Conservation (phyloP, 768 basidiomycete genomes). For the Boletus sp. region DNA sequence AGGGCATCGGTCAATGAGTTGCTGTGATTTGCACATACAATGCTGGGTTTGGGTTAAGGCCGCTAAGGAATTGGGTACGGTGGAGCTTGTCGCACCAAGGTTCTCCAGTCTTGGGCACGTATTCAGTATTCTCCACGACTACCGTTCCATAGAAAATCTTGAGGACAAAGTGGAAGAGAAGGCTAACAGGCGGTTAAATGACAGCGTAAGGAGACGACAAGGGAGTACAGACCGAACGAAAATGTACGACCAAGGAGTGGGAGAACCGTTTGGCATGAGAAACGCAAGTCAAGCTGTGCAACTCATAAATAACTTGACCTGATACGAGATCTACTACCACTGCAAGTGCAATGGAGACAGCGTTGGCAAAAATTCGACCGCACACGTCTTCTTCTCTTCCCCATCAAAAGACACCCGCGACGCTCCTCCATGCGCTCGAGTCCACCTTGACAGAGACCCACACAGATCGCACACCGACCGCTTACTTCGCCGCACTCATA, state of each 20-base stretch:
- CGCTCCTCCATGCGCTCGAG: slow-evolving; percentile 81
- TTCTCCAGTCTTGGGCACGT: slow-evolving; percentile 66
- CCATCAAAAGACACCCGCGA: slow-evolving; percentile 88
- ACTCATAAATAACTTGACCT: neutral
- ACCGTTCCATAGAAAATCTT: slow-evolving; percentile 91
- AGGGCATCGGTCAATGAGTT: slow-evolving; percentile 86
- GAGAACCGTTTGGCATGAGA: slow-evolving; percentile 37
- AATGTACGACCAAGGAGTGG: slow-evolving; percentile 62
- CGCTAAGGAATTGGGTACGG: neutral
- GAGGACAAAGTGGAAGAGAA: slow-evolving; percentile 77
- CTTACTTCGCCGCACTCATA: slow-evolving; percentile 91
- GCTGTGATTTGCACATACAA: slow-evolving; percentile 83
- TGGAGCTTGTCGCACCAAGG: slow-evolving; percentile 55
- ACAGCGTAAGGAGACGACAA: neutral
- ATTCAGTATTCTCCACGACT: slow-evolving; percentile 72
- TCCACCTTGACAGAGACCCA: slow-evolving; percentile 68
- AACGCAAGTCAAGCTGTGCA: neutral
- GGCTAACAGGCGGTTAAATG: slow-evolving; percentile 34
- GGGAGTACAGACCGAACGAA: slow-evolving; percentile 53
- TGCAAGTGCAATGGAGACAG: slow-evolving; percentile 55
- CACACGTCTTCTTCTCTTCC: slow-evolving; percentile 77
- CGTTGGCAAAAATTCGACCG: slow-evolving; percentile 80
- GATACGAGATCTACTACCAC: neutral
- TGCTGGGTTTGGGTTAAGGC: slow-evolving; percentile 40
- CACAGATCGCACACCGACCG: slow-evolving; percentile 70